Conservation (phyloP, 305 asterid genomes). For the Nicotiana rustica region DNA sequence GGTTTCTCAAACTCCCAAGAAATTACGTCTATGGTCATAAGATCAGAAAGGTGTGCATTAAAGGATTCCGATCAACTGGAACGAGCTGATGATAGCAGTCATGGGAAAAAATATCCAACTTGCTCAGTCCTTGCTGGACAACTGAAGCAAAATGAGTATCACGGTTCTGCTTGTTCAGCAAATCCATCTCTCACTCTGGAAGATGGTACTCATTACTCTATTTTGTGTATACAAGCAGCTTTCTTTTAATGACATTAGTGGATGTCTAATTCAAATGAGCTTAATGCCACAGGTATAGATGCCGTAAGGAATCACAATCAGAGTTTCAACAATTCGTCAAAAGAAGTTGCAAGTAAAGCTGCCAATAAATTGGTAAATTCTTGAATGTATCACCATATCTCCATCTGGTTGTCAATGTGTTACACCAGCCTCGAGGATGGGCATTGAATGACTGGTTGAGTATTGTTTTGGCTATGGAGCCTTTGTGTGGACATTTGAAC, state of each 20-base stretch:
- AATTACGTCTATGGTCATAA: constrained; percentile 13
- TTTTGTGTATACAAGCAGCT: background rate
- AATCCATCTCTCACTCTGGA: constrained; percentile 39
- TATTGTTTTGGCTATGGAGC: constrained; percentile 4
- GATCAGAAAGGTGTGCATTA: constrained; percentile 40
- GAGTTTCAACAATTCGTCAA: constrained; percentile 32
- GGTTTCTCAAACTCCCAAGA: constrained; percentile 29
- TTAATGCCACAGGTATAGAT: constrained; percentile 34
- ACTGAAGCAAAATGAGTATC: constrained; percentile 39
- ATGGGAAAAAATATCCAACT: constrained; percentile 34
- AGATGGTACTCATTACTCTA: constrained; percentile 36
- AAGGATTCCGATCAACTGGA: constrained; percentile 31
- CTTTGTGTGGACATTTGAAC: constrained; percentile 24
- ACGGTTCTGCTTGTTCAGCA: constrained; percentile 36
- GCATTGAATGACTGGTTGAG: constrained; percentile 4
- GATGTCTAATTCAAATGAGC: constrained; percentile 4
- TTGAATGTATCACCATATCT: background rate
- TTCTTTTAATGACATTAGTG: background rate
- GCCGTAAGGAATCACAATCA: constrained; percentile 25
- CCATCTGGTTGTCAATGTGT: constrained; percentile 14
- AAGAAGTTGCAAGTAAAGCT: constrained; percentile 33
- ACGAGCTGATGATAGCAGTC: constrained; percentile 25
- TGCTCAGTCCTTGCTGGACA: constrained; percentile 30
- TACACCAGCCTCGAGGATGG: constrained; percentile 17
- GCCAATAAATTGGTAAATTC: constrained; percentile 37